These are phyloP conservation scores for Artomyces pyxidatus DNA, from an alignment of 768 basidiomycete species.

Conservation along the genomic window DNA sequence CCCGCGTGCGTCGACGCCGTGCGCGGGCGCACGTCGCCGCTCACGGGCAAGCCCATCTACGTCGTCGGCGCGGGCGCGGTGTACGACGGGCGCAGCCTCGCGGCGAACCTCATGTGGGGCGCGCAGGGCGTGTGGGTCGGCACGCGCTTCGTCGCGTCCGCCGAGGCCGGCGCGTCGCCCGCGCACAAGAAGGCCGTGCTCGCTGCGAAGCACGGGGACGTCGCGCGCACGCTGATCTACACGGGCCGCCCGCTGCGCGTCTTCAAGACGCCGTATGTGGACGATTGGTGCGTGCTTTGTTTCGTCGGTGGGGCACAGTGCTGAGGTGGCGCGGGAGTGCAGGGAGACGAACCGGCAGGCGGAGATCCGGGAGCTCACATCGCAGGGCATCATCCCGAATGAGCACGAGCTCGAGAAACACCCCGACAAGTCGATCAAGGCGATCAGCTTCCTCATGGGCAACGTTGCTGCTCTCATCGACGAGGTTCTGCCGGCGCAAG, in stretches of 20 bases:
- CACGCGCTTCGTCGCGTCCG: conserved; percentile 72
- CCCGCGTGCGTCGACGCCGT: conserved; percentile 85
- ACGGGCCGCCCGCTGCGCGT: conserved; percentile 88
- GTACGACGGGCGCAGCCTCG: conserved; percentile 80
- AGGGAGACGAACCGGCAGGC: conserved; percentile 72
- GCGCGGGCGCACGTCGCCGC: conserved; percentile 65
- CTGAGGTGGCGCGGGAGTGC: background rate
- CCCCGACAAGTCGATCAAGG: conserved; percentile 68
- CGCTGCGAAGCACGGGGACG: conserved; percentile 69
- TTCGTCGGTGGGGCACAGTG: too few relatives aligned
- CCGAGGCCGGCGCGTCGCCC: conserved; percentile 76
- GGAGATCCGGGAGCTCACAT: conserved; percentile 79
- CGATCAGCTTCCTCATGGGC: conserved; percentile 77
- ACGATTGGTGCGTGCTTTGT: conserved; percentile 52
- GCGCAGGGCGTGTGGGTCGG: conserved; percentile 74
- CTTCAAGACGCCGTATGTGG: conserved; percentile 74
- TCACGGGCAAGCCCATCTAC: conserved; percentile 79
- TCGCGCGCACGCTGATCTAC: conserved; percentile 78
- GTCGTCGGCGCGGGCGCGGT: conserved; percentile 91
- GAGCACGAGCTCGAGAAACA: conserved; percentile 66
- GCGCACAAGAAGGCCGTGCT: conserved; percentile 76
- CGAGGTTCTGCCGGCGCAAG: conserved; percentile 75
- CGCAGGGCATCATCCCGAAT: conserved; percentile 76
- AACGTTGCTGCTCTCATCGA: conserved; percentile 66
- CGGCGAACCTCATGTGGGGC: conserved; percentile 84